Conservation (phyloP, 2,329 filamentous ascomycete species). For the Dendryphion nanum region DNA sequence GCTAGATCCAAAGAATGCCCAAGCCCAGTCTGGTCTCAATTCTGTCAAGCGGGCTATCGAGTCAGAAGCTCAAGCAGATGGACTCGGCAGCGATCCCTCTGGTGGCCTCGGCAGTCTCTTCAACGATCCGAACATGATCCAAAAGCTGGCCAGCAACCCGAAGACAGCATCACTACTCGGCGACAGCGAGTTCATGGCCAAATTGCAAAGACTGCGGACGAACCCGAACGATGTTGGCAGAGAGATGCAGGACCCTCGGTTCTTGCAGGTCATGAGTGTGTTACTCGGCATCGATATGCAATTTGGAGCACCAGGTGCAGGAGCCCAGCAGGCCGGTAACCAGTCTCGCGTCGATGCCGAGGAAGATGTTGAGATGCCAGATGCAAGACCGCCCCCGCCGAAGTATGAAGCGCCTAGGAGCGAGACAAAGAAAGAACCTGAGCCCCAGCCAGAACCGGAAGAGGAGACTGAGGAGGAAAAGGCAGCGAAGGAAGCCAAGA, state of each 20-base stretch:
- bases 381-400: constrained; percentile 53
- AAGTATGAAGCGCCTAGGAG: constrained; percentile 58
- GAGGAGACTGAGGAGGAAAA: constrained; percentile 78
- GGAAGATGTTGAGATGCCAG: constrained; percentile 77
- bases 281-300: constrained; percentile 92
- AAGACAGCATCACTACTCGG: constrained; percentile 82
- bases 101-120: constrained; percentile 89
- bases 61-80: constrained; percentile 65
- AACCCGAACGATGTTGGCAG: constrained; percentile 78
- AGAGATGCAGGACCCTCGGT: constrained; percentile 83
- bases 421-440: constrained; percentile 43
- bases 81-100: constrained; percentile 62
- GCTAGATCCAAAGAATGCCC: constrained; percentile 85
- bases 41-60: constrained; percentile 88
- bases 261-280: constrained; percentile 92
- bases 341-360: constrained; percentile 51
- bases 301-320: constrained; percentile 57
- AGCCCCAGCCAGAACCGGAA: constrained; percentile 56
- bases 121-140: constrained; percentile 83
- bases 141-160: constrained; percentile 90
- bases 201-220: constrained; percentile 75
- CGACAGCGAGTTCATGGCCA: constrained; percentile 85
- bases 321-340: constrained; percentile 38
- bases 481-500: constrained; percentile 87
- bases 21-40: constrained; percentile 83